Conservation (phyloP, 2,329 filamentous ascomycete genomes). For the Endothia cerciana region DNA sequence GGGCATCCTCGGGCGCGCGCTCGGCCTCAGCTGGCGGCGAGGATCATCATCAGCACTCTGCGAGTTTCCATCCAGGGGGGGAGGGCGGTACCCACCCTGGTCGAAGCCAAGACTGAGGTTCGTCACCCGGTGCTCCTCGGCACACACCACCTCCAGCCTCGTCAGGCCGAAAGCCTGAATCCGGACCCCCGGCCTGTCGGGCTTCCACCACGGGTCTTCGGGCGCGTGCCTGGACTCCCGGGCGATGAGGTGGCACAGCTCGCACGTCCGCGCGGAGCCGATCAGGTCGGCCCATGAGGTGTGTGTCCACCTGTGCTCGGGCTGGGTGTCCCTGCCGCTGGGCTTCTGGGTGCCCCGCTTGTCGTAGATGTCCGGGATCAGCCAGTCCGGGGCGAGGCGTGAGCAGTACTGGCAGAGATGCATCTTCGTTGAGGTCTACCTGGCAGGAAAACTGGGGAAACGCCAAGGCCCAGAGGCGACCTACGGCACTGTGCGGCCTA, state of each 20-base stretch:
- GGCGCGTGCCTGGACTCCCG: background rate
- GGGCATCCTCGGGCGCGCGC: background rate
- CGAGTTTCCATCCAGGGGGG: background rate
- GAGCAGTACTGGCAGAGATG: constrained; percentile 3
- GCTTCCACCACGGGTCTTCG: background rate
- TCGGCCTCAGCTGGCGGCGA: background rate
- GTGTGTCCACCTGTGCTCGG: constrained; percentile 4
- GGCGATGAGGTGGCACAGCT: constrained; percentile 4
- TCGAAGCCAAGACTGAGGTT: constrained; percentile 1
- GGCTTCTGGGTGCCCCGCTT: background rate
- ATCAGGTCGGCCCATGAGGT: constrained; percentile 3
- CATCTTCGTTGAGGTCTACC: background rate
- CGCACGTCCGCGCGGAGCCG: background rate
- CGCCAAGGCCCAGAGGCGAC: background rate
- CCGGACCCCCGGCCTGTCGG: background rate
- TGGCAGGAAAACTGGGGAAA: background rate
- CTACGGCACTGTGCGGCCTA: background rate
- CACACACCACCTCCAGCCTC: constrained; percentile 1
- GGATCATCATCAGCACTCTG: background rate
- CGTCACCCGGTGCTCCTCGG: background rate
- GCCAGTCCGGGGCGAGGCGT: constrained; percentile 4
- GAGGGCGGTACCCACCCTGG: background rate
- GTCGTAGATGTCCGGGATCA: constrained; percentile 8
- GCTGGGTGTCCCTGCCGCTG: background rate
- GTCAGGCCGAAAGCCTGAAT: background rate